Conservation (phyloP, 1,284 basidiomycete species). For the Melanopsichium pennsylvanicum region DNA sequence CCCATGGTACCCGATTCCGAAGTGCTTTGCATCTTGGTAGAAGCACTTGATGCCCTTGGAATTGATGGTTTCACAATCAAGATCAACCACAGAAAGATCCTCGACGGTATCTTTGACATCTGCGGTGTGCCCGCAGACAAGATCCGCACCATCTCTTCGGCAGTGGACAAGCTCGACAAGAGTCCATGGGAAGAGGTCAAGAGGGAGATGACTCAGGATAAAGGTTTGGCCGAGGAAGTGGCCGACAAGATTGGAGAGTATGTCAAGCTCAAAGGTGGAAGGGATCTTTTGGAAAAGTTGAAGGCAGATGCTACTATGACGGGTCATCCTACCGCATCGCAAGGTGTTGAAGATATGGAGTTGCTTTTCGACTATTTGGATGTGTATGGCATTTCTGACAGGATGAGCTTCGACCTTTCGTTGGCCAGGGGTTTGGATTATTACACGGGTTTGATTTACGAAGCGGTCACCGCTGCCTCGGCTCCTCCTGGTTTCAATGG, state of each 20-base stretch:
- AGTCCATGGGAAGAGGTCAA: constrained; percentile 87
- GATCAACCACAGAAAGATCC: constrained; percentile 91
- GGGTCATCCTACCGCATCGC: constrained; percentile 76
- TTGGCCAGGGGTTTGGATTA: constrained; percentile 96
- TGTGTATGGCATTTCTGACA: constrained; percentile 79
- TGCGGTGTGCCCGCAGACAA: constrained; percentile 93
- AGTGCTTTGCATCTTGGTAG: constrained; percentile 82
- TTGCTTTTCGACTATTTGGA: constrained; percentile 84
- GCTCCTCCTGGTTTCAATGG: constrained; percentile 80
- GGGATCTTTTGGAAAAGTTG: constrained; percentile 80
- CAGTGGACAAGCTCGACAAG: constrained; percentile 99
- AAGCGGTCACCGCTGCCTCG: constrained; percentile 90
- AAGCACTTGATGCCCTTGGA: constrained; percentile 81
- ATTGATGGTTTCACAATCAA: constrained; percentile 90
- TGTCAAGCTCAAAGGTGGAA: constrained; percentile 84
- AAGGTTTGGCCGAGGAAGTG: constrained; percentile 81
- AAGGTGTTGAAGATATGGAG: constrained; percentile 89
- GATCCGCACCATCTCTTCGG: constrained; percentile 92
- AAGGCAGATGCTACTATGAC: constrained; percentile 75
- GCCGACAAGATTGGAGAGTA: constrained; percentile 97
- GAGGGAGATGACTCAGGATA: constrained; percentile 95
- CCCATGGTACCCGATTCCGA: constrained; percentile 98
- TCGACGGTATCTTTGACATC: constrained; percentile 96
- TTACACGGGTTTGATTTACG: constrained; percentile 98
- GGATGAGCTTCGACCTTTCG: constrained; percentile 90